phyloP scores from a whole-genome alignment of 768 basidiomycete species.

The Fibroporia radiculosa region DNA sequence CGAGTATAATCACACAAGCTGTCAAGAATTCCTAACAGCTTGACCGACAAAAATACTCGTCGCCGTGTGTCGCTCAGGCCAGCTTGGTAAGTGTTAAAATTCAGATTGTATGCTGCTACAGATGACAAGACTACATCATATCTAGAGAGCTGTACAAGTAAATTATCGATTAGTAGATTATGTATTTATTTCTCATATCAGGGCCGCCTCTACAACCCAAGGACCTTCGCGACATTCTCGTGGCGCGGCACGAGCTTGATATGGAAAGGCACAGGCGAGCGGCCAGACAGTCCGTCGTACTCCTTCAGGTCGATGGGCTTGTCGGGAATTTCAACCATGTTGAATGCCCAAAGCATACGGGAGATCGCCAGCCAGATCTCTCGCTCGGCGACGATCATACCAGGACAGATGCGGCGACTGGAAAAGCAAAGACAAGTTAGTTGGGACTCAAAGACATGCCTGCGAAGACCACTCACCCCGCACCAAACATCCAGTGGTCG shows the following conservation, averaged over 20 bases:
- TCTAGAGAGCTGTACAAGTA: neutral
- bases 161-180: neutral
- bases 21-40: too few relatives aligned
- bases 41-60: too few relatives aligned
- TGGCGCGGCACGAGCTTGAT: conserved; percentile 19
- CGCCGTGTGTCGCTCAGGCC: too few relatives aligned
- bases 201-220: neutral
- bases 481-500: conserved; percentile 46
- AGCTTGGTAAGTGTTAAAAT: neutral
- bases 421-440: neutral
- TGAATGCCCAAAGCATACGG: conserved; percentile 41
- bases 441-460: neutral
- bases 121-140: neutral
- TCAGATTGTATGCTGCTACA: neutral
- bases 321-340: conserved; percentile 31
- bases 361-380: conserved; percentile 39
- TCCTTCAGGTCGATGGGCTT: conserved; percentile 39
- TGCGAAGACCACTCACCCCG: conserved; percentile 27
- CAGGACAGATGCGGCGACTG: conserved; percentile 31
- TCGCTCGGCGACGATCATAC: conserved; percentile 37
- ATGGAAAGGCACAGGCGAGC: conserved; percentile 37
- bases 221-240: conserved; percentile 8
- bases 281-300: conserved; percentile 39
- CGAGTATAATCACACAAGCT: too few relatives aligned
- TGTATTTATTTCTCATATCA: neutral